Evolutionary conservation across 106 monocot species (phyloP), one percentile per base, ranked within the genome.

Genomic region (Dendrobium chrysotoxum): DNA sequence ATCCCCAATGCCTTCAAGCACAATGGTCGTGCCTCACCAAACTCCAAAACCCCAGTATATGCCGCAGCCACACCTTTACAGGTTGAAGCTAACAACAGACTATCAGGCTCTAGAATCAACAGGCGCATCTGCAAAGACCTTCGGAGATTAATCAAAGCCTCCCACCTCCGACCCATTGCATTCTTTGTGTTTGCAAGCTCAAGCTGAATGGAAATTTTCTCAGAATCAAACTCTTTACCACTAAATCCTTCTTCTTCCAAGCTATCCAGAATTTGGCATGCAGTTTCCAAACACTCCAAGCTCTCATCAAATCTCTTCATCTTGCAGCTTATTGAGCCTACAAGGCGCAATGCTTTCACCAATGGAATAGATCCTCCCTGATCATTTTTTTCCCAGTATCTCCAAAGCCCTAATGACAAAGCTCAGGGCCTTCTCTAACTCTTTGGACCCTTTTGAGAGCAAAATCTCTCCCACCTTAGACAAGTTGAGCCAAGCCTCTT

Each of bases 111-210:
- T 67, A 92, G 85, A 12, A 90, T 88, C 53, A 20, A 28, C 18
- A 77, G 83, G 41, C 89, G 92, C 40, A 97, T 81, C 54, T 94
- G 87, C 64, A 97, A 38, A 13, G 87, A 84, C 53, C 72, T 88
- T 45, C 79, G 79, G 15, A 91, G 86, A 79, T 90, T 81, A 58
- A 79, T 57, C 85, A 89, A 50, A 53, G 92, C 90, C 16, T 94
- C 96, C 84, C 87, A 85, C 65, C 92, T 78, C 46, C 83, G 83
- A 7, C 96, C 96, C 78, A 92, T 81, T 4, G 86, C 86, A 15
- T 85, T 90, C 57, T 92, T 97, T 0, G 92, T 89, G 61, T 84
- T 90, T 0, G 92, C 90, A 26, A 94, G 81, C 87, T 92, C 87
- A 28, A 78, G 76, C 40, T 90, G 78, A 17, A 94, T 87, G 4